These are phyloP conservation scores for Xylaria cubensis DNA, from an alignment of 495 filamentous ascomycete genomes.

Conservation along the genomic window DNA sequence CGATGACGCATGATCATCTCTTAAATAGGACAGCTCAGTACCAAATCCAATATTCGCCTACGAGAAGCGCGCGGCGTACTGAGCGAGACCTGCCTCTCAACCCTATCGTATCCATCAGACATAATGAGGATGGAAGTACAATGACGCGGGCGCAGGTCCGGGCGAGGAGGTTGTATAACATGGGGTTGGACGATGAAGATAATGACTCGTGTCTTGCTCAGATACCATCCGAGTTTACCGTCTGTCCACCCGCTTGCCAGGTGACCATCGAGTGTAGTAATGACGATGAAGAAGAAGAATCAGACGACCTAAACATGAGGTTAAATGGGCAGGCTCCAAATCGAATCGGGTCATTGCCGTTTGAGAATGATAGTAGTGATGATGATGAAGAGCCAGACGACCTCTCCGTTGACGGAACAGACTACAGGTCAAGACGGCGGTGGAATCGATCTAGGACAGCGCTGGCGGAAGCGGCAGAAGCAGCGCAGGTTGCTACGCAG, in stretches of 20 bases:
- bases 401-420: slow-evolving; percentile 32
- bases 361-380: slow-evolving; percentile 57
- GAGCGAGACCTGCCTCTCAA: slow-evolving; percentile 40
- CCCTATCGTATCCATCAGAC: slow-evolving; percentile 52
- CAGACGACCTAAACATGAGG: slow-evolving; percentile 41
- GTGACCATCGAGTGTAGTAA: slow-evolving; percentile 62
- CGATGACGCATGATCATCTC: slow-evolving; percentile 81
- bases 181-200: slow-evolving; percentile 61
- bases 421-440: slow-evolving; percentile 31
- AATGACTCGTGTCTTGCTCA: slow-evolving; percentile 56
- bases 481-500: slow-evolving; percentile 59
- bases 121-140: slow-evolving; percentile 52
- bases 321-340: slow-evolving; percentile 45
- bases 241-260: slow-evolving; percentile 48
- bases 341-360: slow-evolving; percentile 57
- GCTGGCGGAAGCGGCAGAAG: slow-evolving; percentile 57
- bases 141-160: slow-evolving; percentile 48
- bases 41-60: slow-evolving; percentile 69
- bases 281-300: slow-evolving; percentile 56
- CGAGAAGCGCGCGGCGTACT: slow-evolving; percentile 34
- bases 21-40: slow-evolving; percentile 76
- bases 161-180: slow-evolving; percentile 48
- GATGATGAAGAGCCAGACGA: slow-evolving; percentile 48
- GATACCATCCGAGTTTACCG: slow-evolving; percentile 59
- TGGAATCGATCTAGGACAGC: slow-evolving; percentile 48